phyloP scores from a whole-genome alignment of 106 monocot genomes.

The Ottelia alismoides region DNA sequence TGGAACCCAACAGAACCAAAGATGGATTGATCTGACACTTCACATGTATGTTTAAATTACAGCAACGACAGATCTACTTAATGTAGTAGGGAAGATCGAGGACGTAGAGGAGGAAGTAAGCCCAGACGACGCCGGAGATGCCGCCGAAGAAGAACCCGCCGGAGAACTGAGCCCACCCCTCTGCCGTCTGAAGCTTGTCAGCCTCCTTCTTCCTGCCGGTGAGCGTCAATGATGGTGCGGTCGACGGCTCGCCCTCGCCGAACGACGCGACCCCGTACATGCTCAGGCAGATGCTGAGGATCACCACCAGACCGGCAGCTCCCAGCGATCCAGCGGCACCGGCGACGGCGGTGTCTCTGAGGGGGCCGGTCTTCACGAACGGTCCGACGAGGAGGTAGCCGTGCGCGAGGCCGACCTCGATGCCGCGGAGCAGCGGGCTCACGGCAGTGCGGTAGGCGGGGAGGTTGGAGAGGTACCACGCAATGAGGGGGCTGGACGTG shows the following conservation, averaged over 20 bases:
- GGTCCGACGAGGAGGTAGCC: conserved; percentile 92
- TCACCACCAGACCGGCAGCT: conserved; percentile 80
- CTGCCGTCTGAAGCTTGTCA: conserved; percentile 91
- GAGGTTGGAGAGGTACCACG: conserved; percentile 99
- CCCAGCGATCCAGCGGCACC: conserved; percentile 77
- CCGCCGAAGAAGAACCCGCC: conserved; percentile 98
- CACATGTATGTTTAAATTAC: no score
- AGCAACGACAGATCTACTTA: conserved; percentile 53
- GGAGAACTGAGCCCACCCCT: conserved; percentile 82
- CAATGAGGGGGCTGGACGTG: conserved; percentile 79
- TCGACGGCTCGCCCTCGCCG: conserved; percentile 78
- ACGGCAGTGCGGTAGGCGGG: conserved; percentile 97
- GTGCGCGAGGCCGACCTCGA: conserved; percentile 93
- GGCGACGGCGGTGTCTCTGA: conserved; percentile 69
- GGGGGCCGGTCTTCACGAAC: conserved; percentile 82
- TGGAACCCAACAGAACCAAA: no score
- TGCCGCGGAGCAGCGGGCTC: conserved; percentile 84
- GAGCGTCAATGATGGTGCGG: conserved; percentile 65
- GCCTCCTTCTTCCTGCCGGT: conserved; percentile 92
- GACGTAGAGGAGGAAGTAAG: conserved; percentile 93
- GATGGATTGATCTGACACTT: no score
- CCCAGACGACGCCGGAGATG: conserved; percentile 81
- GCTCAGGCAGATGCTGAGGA: conserved; percentile 75
- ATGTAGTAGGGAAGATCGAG: conserved; percentile 92
- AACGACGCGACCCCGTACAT: conserved; percentile 95